Percentiles rank a stretch among this genome's conserved stretches.
Evolutionary conservation across 768 basidiomycete genomes (phyloP).

Genomic region (Boletus fagicola): DNA sequence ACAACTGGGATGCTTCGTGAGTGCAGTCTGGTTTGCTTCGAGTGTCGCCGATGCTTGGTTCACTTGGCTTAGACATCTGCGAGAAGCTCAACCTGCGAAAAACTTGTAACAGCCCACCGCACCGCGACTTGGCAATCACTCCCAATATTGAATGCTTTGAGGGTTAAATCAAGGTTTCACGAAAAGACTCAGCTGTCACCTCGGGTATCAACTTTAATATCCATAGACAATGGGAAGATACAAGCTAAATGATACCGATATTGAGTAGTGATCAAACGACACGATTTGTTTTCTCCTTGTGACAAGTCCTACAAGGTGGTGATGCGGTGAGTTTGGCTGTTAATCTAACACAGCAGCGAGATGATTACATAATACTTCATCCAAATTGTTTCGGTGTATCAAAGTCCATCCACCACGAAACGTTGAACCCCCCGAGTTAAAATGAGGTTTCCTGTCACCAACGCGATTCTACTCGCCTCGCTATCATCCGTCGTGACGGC

Average conservation of each 20-base stretch:
- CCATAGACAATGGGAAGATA: not conserved
- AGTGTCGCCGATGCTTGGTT: not conserved
- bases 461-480: slow-evolving; percentile 17
- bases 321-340: not conserved
- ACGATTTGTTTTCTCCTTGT: not conserved
- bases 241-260: not conserved
- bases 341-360: not conserved
- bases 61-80: not conserved
- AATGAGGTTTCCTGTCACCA: slow-evolving; percentile 16
- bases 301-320: not conserved
- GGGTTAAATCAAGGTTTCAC: not conserved
- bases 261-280: not conserved
- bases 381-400: not conserved
- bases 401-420: not conserved
- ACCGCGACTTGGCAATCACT: not conserved
- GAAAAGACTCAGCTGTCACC: not conserved
- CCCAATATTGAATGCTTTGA: not conserved
- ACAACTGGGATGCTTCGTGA: not conserved
- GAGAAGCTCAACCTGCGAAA: not conserved
- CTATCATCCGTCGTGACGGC: slow-evolving; percentile 42
- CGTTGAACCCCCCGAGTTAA: not conserved
- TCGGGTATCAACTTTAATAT: not conserved
- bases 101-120: not conserved
- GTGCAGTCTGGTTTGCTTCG: not conserved
- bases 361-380: slow-evolving; percentile 4